Evolutionary conservation across 495 filamentous ascomycete species (phyloP).

Genomic region (Xylaria sp.): DNA sequence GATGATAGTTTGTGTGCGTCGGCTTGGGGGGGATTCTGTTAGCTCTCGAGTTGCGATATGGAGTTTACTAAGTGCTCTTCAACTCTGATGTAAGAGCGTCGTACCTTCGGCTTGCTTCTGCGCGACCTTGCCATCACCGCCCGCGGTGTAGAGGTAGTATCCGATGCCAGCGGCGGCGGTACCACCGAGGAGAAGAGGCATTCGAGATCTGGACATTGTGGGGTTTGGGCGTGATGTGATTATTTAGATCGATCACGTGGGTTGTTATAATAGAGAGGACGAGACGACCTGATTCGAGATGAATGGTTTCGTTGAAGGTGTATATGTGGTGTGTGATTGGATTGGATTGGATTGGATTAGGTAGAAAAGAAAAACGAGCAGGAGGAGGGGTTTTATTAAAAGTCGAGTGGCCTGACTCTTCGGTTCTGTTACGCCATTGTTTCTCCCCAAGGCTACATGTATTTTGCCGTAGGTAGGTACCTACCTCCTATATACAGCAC

Average conservation of each 20-base stretch:
- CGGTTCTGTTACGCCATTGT: conserved; percentile 9
- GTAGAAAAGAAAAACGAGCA: neutral
- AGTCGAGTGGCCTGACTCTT: conserved; percentile 22
- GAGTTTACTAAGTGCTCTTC: neutral
- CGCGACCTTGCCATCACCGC: conserved; percentile 81
- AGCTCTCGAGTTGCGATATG: conserved; percentile 11
- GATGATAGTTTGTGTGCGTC: conserved; percentile 69
- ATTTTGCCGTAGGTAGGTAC: neutral
- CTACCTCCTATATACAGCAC: neutral
- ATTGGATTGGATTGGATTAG: conserved; percentile 19
- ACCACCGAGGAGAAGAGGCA: conserved; percentile 65
- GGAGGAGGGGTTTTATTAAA: conserved; percentile 25
- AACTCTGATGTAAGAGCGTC: neutral
- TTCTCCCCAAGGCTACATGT: neutral
- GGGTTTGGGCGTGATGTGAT: neutral
- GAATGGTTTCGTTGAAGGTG: neutral
- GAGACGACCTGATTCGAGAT: neutral
- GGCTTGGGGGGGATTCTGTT: conserved; percentile 50
- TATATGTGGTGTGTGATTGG: conserved; percentile 14
- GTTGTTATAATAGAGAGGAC: neutral
- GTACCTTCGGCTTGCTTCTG: conserved; percentile 83
- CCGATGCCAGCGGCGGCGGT: conserved; percentile 71
- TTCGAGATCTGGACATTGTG: conserved; percentile 61
- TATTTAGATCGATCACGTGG: conserved; percentile 21
- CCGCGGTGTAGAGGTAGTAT: conserved; percentile 92